These are phyloP conservation scores for Volvariella surrecta DNA, from an alignment of 1,284 basidiomycete species.

Conservation along the genomic window DNA sequence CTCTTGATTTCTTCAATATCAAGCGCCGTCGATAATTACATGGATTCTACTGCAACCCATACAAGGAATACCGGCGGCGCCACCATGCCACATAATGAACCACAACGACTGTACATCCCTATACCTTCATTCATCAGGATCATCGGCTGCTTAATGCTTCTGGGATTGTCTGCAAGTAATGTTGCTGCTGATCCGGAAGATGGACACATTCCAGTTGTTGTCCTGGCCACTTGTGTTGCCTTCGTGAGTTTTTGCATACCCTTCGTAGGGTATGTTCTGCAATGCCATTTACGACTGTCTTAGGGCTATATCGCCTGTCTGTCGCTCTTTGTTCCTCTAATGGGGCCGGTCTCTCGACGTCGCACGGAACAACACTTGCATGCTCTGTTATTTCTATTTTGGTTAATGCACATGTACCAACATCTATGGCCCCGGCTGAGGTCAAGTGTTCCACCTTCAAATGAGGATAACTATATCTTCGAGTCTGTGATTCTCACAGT, in stretches of 20 bases:
- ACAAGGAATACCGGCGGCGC: no score
- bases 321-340: background rate
- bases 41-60: no score
- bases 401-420: slow-evolving; percentile 6
- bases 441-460: no score
- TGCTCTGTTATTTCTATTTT: background rate
- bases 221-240: no score
- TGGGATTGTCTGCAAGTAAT: background rate
- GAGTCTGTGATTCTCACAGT: slow-evolving; percentile 4
- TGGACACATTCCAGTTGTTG: no score
- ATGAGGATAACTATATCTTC: background rate
- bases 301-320: no score
- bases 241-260: no score
- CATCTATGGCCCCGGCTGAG: slow-evolving; percentile 8
- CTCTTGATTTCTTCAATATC: no score
- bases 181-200: background rate
- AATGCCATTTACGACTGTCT: no score
- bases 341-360: background rate
- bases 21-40: no score
- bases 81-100: no score
- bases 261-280: no score
- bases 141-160: background rate
- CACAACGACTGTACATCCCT: background rate
- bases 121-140: background rate
- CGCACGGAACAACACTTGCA: background rate